These are phyloP conservation scores for Linaria vulgaris DNA, from an alignment of 257 asterid genomes.

Conservation along the genomic window DNA sequence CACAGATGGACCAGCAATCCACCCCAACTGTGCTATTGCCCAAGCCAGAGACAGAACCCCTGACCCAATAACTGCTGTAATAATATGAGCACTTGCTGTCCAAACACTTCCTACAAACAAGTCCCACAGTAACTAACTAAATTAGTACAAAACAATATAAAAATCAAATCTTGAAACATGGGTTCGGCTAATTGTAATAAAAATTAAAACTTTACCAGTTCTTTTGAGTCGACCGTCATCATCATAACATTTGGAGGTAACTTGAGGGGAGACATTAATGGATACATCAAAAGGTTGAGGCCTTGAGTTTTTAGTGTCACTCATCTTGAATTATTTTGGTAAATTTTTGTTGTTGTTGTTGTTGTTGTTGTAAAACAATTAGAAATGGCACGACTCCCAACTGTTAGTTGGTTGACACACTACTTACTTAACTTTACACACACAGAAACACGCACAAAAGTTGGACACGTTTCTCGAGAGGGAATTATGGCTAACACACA, in stretches of 20 bases:
- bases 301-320: slow-evolving; percentile 12
- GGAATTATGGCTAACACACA: no score
- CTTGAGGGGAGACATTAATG: slow-evolving; percentile 17
- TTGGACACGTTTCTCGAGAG: no score
- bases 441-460: no score
- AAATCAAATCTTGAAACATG: neutral
- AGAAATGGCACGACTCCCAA: neutral
- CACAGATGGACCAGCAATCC: slow-evolving; percentile 53
- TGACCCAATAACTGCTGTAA: slow-evolving; percentile 52
- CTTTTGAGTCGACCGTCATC: slow-evolving; percentile 25
- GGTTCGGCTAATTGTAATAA: neutral
- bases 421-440: no score
- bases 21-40: slow-evolving; percentile 49
- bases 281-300: slow-evolving; percentile 33
- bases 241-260: slow-evolving; percentile 19
- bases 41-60: slow-evolving; percentile 52
- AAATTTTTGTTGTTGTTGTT: neutral
- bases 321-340: no score
- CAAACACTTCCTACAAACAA: slow-evolving; percentile 36
- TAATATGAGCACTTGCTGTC: slow-evolving; percentile 58
- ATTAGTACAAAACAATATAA: neutral
- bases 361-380: neutral
- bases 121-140: neutral
- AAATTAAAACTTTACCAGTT: slow-evolving; percentile 5
- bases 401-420: no score